These are phyloP conservation scores for Stephania japonica DNA, from an alignment of 164 flowering plant species.

Conservation along the genomic window DNA sequence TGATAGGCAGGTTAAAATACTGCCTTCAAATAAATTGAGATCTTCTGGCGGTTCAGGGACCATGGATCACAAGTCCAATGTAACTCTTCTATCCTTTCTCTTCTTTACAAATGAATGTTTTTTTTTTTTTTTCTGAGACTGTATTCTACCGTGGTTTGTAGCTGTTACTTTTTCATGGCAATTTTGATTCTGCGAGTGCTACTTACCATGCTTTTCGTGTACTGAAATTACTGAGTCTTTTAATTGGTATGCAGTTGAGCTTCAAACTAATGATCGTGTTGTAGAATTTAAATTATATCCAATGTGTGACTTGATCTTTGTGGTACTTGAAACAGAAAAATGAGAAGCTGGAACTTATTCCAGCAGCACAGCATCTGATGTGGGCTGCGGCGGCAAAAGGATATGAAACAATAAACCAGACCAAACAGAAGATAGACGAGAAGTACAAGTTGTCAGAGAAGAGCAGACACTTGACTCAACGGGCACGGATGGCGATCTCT, in stretches of 20 bases:
- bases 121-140: background rate
- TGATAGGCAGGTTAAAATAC: conserved; percentile 15
- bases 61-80: conserved; percentile 5
- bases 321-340: background rate
- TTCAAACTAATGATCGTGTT: no score
- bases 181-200: no score
- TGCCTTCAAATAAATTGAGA: conserved; percentile 1
- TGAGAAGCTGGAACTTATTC: background rate
- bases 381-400: conserved; percentile 5
- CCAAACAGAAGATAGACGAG: conserved; percentile 5
- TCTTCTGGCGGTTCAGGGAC: background rate
- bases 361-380: background rate
- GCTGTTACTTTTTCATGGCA: no score
- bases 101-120: background rate
- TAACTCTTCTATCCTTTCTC: background rate
- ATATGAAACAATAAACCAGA: conserved; percentile 8
- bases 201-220: no score
- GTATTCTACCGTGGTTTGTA: background rate
- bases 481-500: conserved; percentile 4
- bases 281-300: background rate
- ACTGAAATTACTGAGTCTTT: no score
- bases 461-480: conserved; percentile 4
- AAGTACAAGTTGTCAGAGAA: conserved; percentile 16
- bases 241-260: no score
- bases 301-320: background rate